Evolutionary conservation across 2,329 filamentous ascomycete genomes (phyloP), one percentile per base, ranked within the genome.

Genomic region (Penicillium decumbens): DNA sequence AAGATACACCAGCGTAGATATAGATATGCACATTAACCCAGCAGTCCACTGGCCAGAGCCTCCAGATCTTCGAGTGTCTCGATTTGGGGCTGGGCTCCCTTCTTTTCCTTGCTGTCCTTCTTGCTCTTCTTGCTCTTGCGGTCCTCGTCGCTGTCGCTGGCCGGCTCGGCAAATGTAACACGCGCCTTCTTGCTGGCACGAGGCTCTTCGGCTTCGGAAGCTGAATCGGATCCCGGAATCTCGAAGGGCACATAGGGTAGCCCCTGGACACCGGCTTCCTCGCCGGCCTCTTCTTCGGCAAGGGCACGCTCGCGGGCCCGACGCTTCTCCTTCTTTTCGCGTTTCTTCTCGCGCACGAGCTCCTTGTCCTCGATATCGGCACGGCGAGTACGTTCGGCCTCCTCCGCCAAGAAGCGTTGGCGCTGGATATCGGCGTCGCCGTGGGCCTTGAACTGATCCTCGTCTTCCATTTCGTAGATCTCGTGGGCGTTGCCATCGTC

Each of bases 401-500:
- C 92, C 53, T 79, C 79, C 41, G 87, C 84, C 67, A 97, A 75
- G 75, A 95, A 98, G 58, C 79, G 81, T 60, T 80, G 77, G 41
- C 89, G 80, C 70, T 95, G 89, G 42, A 81, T 80, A 57, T 90
- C 87, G 2, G 88, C 87, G 23, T 84, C 76, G 30, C 92, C 93
- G 46, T 84, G 80, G 33, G 81, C 79, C 55, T 77, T 78, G 78
- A 97, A 98, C 57, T 84, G 82, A 0, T 85, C 83, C 71, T 96
- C 89, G 68, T 88, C 82, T 65, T 92, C 86, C 58, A 98, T 83
- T 68, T 95, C 88, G 74, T 97, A 96, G 12, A 95, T 70, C 55
- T 88, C 82, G 68, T 93, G 90, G 3, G 90, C 79, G 54, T 87
- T 84, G 59, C 91, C 92, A 28, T 96, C 89, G 41, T 95, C 91